Evolutionary conservation across 176 grass and related monocot genomes (phyloP).

Genomic region (Typha latifolia): DNA sequence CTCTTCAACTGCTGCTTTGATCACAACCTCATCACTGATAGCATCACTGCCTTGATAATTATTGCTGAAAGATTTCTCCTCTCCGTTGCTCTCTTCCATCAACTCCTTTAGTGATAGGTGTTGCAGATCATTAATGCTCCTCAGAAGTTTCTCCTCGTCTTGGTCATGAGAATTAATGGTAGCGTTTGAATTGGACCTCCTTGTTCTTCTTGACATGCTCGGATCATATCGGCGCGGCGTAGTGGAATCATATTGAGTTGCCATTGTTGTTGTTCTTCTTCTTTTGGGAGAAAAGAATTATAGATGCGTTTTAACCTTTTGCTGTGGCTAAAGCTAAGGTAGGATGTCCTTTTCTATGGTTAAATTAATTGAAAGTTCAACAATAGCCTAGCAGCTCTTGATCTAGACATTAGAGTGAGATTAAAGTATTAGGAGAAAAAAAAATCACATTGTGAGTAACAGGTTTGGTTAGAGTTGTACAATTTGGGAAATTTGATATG

Average conservation of each 20-base stretch:
- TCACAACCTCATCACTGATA: neutral
- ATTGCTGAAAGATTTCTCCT: constrained; percentile 19
- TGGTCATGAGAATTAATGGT: constrained; percentile 6
- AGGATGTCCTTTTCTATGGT: constrained; percentile 38
- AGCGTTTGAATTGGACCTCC: constrained; percentile 30
- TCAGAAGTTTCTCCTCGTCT: constrained; percentile 10
- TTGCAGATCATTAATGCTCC: constrained; percentile 10
- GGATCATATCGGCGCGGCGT: constrained; percentile 58
- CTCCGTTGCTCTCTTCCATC: constrained; percentile 46
- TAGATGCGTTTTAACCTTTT: constrained; percentile 29
- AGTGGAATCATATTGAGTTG: constrained; percentile 37
- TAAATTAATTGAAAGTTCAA: constrained; percentile 38
- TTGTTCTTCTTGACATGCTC: constrained; percentile 78
- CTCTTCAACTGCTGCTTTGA: constrained; percentile 6
- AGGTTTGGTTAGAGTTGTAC: no score
- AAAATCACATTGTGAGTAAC: no score
- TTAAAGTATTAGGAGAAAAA: constrained; percentile 19
- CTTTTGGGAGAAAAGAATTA: constrained; percentile 25
- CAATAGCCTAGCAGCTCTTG: constrained; percentile 28
- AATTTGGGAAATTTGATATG: no score
- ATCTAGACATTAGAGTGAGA: constrained; percentile 51
- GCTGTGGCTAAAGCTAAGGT: constrained; percentile 16
- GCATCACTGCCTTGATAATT: neutral
- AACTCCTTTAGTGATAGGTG: constrained; percentile 61
- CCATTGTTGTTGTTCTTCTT: constrained; percentile 47